Evolutionary conservation across 495 filamentous ascomycete genomes (phyloP), one percentile per base, ranked within the genome.

Genomic region (Aspergillus coremiiformis): DNA sequence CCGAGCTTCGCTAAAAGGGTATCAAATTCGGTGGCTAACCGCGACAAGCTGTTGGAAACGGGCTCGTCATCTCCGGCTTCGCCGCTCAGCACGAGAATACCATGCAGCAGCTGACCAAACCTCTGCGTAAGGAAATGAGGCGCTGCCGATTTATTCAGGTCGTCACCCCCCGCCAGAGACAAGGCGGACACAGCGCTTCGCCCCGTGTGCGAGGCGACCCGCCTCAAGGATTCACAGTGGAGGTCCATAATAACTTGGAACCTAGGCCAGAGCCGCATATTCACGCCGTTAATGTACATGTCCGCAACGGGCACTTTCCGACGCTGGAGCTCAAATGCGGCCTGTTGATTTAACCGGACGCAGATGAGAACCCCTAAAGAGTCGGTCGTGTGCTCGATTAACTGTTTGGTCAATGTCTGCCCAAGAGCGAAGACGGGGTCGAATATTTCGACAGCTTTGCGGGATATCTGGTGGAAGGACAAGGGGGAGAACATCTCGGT

Each of bases 181-280:
- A 82, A 69, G 3, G 79, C 65, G 49, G 75, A 66, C 45, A 77
- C 58, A 47, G 83, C 65, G 65, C 78, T 65, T 60, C 79, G 66
- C 39, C 72, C 70, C 23, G 78, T 72, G 10, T 78, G 72, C 7
- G 76, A 63, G 11, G 81, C 76, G 44, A 77, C 72, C 35, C 76
- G 76, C 37, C 83, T 84, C 19, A 97, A 76, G 10, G 87, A 92
- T 35, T 95, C 89, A 68, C 84, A 85, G 63, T 97, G 93, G n/a
- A 82, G 75, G 59, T 95, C 89, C 84, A 97, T 95, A 61, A 93
- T 82, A 20, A 85, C 78, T 70, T 97, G 94, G 63, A 98, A 89
- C 24, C 90, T 84, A 4, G 93, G 93, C 93, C 93, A 98, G 5
- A 98, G 82, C 7, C 89, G 82, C 92, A 98, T 97, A 57, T 85